Evolutionary conservation across 768 basidiomycete species (phyloP).

Genomic region (Boletus sensibilis): DNA sequence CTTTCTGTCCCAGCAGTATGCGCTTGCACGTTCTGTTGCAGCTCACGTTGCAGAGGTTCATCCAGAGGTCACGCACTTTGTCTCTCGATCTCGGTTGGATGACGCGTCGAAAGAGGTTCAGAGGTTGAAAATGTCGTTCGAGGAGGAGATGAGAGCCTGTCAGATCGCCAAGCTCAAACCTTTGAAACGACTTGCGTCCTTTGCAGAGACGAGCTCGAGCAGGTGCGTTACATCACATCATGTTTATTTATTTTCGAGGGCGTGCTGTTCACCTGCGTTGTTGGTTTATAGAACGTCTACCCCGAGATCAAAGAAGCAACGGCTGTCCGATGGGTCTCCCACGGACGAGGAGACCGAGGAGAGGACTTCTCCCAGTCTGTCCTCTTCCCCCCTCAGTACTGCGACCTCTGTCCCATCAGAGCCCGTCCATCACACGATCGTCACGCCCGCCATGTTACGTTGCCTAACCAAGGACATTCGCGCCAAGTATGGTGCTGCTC

Average conservation of each 20-base stretch:
- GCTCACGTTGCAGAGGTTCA: conserved; percentile 16
- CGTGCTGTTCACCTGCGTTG: background rate
- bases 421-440: conserved; percentile 33
- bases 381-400: conserved; percentile 48
- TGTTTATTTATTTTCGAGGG: background rate
- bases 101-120: conserved; percentile 36
- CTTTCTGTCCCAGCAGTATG: conserved; percentile 50
- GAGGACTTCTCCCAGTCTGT: conserved; percentile 21
- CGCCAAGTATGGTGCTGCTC: conserved; percentile 28
- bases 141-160: conserved; percentile 38
- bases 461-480: conserved; percentile 32
- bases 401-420: conserved; percentile 42
- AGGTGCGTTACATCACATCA: conserved; percentile 35
- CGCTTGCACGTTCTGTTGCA: conserved; percentile 38
- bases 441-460: conserved; percentile 67
- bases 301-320: conserved; percentile 41
- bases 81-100: conserved; percentile 22
- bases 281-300: conserved; percentile 21
- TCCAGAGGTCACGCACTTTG: conserved; percentile 2
- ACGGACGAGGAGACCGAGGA: conserved; percentile 36
- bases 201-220: conserved; percentile 38
- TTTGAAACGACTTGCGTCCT: conserved; percentile 46
- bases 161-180: conserved; percentile 44
- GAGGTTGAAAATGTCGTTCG: conserved; percentile 31
- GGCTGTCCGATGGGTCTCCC: conserved; percentile 37